Percentiles rank a stretch among this genome's conserved stretches.
phyloP scores from a whole-genome alignment of 148 eudicot genomes.

The Rheum nobile region DNA sequence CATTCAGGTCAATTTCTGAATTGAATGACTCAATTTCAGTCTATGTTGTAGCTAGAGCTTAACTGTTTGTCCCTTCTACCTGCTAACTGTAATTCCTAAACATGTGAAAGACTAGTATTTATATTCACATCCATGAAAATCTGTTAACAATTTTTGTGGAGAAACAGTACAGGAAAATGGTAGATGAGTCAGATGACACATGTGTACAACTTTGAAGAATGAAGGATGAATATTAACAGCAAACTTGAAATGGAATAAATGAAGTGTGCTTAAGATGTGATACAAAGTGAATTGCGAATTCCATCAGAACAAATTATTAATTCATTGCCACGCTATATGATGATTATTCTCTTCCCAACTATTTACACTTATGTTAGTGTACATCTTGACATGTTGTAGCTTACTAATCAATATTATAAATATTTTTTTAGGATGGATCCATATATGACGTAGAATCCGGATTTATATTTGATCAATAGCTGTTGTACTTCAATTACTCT shows the following conservation, averaged over 20 bases:
- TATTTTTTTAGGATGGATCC: no score
- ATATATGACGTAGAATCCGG: no score
- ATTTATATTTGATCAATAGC: no score
- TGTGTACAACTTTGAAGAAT: neutral
- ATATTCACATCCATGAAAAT: neutral
- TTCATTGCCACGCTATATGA: no score
- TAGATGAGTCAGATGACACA: neutral
- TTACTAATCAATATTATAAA: no score
- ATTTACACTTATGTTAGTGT: no score
- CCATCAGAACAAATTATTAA: neutral
- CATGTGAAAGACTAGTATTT: neutral
- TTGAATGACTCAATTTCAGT: neutral
- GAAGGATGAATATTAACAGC: neutral
- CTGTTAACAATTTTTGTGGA: neutral
- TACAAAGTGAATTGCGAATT: neutral
- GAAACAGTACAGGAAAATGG: neutral
- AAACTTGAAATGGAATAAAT: neutral
- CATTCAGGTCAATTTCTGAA: constrained; percentile 52
- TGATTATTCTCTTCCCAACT: no score
- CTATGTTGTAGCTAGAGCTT: neutral
- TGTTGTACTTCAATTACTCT: no score
- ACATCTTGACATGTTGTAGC: no score
- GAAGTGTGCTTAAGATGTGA: neutral
- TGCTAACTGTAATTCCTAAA: neutral
- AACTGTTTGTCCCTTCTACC: neutral